Evolutionary conservation across 2,329 filamentous ascomycete genomes (phyloP).

Genomic region (Colletotrichum graminicola): DNA sequence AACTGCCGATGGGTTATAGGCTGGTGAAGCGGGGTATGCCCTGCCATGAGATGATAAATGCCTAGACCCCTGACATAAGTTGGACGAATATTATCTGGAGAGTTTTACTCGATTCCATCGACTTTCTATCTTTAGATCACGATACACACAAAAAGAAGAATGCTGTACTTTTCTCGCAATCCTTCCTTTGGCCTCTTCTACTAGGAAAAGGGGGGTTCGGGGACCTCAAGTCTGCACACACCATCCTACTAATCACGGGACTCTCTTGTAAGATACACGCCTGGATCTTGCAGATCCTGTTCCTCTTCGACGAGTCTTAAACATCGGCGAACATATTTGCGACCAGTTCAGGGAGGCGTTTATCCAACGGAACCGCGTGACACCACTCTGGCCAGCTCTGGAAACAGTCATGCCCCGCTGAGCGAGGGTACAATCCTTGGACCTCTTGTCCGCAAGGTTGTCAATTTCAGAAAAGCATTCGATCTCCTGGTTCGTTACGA

Average conservation of each 20-base stretch:
- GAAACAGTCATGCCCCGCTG: slow-evolving; percentile 20
- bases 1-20: too few species aligned
- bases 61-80: neutral
- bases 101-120: neutral
- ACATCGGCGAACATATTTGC: neutral
- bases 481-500: slow-evolving; percentile 17
- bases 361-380: slow-evolving; percentile 25
- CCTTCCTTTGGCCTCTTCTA: slow-evolving; percentile 24
- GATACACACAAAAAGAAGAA: neutral
- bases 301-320: slow-evolving; percentile 3
- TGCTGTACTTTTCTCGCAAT: slow-evolving; percentile 32
- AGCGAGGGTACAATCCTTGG: slow-evolving; percentile 20
- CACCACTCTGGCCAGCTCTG: slow-evolving; percentile 25
- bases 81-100: neutral
- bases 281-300: slow-evolving; percentile 30
- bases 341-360: slow-evolving; percentile 32
- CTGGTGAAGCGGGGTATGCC: too few species aligned
- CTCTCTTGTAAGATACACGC: slow-evolving; percentile 31
- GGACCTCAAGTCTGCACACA: neutral
- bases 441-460: slow-evolving; percentile 13
- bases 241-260: slow-evolving; percentile 24
- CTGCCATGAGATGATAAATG: neutral
- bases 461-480: slow-evolving; percentile 28
- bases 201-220: slow-evolving; percentile 17
- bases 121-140: neutral